Evolutionary conservation across 116 monocot genomes (phyloP).

Genomic region (Cymodocea nodosa): DNA sequence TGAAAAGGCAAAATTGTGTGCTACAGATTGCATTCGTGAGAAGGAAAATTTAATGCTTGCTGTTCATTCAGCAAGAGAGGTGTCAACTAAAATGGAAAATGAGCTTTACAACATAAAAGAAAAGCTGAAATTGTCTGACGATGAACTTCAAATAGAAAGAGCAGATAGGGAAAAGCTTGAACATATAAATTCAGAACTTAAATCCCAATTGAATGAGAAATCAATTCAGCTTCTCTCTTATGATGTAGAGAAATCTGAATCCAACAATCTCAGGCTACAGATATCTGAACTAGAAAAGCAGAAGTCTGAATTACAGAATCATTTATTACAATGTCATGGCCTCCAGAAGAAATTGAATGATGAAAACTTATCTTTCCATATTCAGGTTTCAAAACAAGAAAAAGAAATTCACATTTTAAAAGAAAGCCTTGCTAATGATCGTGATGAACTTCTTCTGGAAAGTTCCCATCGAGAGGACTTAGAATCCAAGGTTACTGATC

Average conservation of each 20-base stretch:
- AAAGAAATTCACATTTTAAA: conserved; percentile 14
- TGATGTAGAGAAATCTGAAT: conserved; percentile 17
- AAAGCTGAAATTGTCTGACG: neutral
- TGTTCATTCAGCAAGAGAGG: conserved; percentile 24
- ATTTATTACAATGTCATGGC: conserved; percentile 6
- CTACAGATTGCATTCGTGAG: conserved; percentile 21
- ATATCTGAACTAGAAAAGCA: conserved; percentile 11
- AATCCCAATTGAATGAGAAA: conserved; percentile 14
- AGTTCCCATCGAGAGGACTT: conserved; percentile 27
- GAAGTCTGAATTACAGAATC: conserved; percentile 9
- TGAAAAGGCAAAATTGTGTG: conserved; percentile 26
- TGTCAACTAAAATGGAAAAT: conserved; percentile 23
- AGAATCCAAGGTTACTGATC: conserved; percentile 20
- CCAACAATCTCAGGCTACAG: conserved; percentile 1
- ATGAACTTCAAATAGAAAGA: conserved; percentile 21
- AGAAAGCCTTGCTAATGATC: conserved; percentile 19
- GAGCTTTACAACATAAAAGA: conserved; percentile 27
- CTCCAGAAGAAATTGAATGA: conserved; percentile 2
- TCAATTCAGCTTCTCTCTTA: conserved; percentile 6
- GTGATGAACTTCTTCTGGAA: conserved; percentile 34
- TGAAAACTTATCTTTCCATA: conserved; percentile 6
- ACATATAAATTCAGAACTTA: conserved; percentile 3
- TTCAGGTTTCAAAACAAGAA: conserved; percentile 12
- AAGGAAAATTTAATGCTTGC: conserved; percentile 28
- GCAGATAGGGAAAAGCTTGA: conserved; percentile 33